Percentiles rank a stretch among this genome's conserved stretches.
Conservation (phyloP, 495 filamentous ascomycete genomes). For the Corynascus novoguineensis region DNA sequence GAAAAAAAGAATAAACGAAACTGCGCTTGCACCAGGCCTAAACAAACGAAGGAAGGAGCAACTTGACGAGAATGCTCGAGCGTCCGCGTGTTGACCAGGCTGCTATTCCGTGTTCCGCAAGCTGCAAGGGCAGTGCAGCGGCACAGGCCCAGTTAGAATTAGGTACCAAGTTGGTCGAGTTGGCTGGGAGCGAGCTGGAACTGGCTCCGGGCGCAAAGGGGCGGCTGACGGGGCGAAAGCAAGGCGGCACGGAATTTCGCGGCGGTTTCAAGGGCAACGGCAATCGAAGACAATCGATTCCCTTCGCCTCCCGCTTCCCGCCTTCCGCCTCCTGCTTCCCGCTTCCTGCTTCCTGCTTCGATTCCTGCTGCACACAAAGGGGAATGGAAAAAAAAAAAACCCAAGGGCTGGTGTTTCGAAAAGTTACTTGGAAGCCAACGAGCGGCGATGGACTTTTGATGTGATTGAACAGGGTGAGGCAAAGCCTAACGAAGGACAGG, state of each 20-base stretch:
- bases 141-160: no score
- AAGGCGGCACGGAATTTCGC: constrained; percentile 7
- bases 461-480: not conserved
- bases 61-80: no score
- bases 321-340: no score
- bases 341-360: constrained; percentile 1
- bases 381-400: constrained; percentile 12
- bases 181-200: not conserved
- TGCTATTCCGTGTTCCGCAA: not conserved
- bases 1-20: not conserved
- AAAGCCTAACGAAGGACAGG: constrained; percentile 15
- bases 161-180: no score
- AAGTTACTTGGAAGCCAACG: not conserved
- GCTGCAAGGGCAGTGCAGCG: constrained; percentile 11
- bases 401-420: constrained; percentile 3
- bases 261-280: constrained; percentile 28
- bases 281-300: constrained; percentile 8
- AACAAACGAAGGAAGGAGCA: constrained; percentile 5
- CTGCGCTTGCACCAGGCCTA: not conserved
- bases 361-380: not conserved
- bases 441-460: not conserved
- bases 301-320: constrained; percentile 7
- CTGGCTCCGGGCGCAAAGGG: not conserved
- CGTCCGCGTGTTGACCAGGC: not conserved
- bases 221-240: not conserved